phyloP scores from a whole-genome alignment of 495 filamentous ascomycete genomes.

The Penicillium atrosanguineum region DNA sequence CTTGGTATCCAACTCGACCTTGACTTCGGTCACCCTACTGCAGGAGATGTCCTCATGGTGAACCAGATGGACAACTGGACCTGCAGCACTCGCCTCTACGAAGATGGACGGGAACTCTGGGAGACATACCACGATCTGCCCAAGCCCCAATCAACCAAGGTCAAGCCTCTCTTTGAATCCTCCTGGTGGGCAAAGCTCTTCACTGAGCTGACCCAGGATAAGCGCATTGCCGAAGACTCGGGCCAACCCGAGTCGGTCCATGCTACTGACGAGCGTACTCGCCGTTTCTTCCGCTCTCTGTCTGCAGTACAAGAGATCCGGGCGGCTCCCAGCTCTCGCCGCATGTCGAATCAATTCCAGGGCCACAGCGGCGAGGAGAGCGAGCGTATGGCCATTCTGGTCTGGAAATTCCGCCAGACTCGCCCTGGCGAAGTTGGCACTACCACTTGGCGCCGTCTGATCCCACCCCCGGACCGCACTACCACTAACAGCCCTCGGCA shows the following conservation, averaged over 20 bases:
- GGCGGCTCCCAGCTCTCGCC: constrained; percentile 33
- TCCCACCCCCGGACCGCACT: constrained; percentile 40
- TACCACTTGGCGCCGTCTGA: constrained; percentile 52
- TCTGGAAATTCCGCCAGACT: constrained; percentile 55
- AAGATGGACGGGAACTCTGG: constrained; percentile 33
- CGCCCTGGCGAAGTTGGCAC: constrained; percentile 43
- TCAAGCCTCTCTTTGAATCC: constrained; percentile 48
- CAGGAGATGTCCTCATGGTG: constrained; percentile 35
- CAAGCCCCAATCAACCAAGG: constrained; percentile 39
- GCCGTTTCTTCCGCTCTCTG: constrained; percentile 40
- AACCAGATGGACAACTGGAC: constrained; percentile 47
- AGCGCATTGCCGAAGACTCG: constrained; percentile 34
- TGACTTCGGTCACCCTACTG: constrained; percentile 38
- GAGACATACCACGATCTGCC: constrained; percentile 36
- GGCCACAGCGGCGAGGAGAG: constrained; percentile 30
- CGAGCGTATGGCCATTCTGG: constrained; percentile 48
- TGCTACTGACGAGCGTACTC: constrained; percentile 37
- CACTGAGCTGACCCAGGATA: constrained; percentile 40
- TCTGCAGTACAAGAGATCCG: constrained; percentile 52
- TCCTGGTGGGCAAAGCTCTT: constrained; percentile 51
- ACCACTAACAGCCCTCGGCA: constrained; percentile 39
- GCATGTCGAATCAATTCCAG: constrained; percentile 31
- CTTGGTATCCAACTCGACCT: constrained; percentile 46
- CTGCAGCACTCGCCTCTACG: constrained; percentile 47
- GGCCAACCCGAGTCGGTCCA: constrained; percentile 33